Evolutionary conservation across 1,139 yeast species (phyloP).

Genomic region (Suhomyces yuchorum): DNA sequence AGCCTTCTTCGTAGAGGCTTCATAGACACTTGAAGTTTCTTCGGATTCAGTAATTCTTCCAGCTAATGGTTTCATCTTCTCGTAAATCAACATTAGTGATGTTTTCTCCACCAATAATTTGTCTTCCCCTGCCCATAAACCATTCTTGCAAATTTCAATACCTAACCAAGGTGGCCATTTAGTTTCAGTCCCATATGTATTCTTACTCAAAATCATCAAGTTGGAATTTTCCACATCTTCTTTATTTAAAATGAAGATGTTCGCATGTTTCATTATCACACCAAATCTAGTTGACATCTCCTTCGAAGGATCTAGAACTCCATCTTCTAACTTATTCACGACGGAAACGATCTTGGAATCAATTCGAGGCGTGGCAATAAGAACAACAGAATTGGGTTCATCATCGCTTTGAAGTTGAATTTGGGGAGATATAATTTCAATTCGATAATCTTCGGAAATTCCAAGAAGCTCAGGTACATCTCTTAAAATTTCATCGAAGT

Average conservation of each 20-base stretch:
- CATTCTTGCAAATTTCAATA: conserved; percentile 43
- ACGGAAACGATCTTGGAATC: conserved; percentile 45
- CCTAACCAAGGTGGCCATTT: conserved; percentile 56
- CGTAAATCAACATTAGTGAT: conserved; percentile 40
- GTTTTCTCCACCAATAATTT: conserved; percentile 42
- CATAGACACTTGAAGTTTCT: not conserved
- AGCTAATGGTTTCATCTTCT: conserved; percentile 35
- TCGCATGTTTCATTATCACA: conserved; percentile 39
- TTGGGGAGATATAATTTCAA: conserved; percentile 83
- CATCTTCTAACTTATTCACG: conserved; percentile 28
- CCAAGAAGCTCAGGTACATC: conserved; percentile 42
- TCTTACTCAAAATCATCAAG: conserved; percentile 27
- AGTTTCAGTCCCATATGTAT: conserved; percentile 39
- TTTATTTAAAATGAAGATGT: conserved; percentile 43
- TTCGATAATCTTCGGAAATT: conserved; percentile 63
- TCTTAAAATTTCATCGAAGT: conserved; percentile 57
- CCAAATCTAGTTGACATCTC: conserved; percentile 44
- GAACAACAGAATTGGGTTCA: conserved; percentile 62
- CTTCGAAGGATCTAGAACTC: conserved; percentile 25
- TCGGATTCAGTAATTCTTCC: conserved; percentile 7
- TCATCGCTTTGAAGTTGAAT: conserved; percentile 74
- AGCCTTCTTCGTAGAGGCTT: conserved; percentile 11
- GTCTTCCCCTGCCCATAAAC: conserved; percentile 39
- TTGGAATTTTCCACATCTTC: conserved; percentile 22
- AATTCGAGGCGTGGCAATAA: conserved; percentile 39